phyloP scores from a whole-genome alignment of 805 yeast genomes.

The Metschnikowia continentalis region DNA sequence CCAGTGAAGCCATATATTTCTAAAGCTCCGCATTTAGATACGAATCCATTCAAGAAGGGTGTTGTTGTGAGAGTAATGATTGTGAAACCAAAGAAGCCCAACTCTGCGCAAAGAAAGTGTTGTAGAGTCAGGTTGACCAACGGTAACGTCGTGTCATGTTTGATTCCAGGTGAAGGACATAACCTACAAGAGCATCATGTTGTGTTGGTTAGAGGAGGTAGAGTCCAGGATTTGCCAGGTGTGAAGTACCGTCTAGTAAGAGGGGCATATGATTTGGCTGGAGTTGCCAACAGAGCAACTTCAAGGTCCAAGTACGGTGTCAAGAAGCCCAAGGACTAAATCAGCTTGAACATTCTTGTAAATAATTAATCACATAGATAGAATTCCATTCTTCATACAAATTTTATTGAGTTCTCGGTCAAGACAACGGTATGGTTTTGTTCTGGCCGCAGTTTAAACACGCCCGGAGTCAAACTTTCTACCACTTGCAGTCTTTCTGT shows the following conservation, averaged over 20 bases:
- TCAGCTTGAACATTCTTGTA: conserved; percentile 1
- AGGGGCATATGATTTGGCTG: conserved; percentile 90
- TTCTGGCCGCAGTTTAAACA: conserved; percentile 3
- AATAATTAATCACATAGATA: not conserved
- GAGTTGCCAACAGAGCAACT: conserved; percentile 88
- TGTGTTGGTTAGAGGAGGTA: conserved; percentile 95
- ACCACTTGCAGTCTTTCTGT: conserved; percentile 69
- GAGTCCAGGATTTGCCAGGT: conserved; percentile 98
- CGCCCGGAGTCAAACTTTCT: conserved; percentile 50
- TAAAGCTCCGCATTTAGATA: conserved; percentile 77
- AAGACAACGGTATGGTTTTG: not conserved
- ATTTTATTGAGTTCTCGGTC: not conserved
- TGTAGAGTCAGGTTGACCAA: conserved; percentile 90
- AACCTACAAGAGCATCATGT: conserved; percentile 97
- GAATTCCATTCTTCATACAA: not conserved
- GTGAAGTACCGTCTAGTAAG: conserved; percentile 91
- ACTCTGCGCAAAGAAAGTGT: conserved; percentile 96
- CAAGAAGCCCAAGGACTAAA: conserved; percentile 58
- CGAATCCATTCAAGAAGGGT: conserved; percentile 86
- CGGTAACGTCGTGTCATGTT: conserved; percentile 85
- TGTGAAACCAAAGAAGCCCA: conserved; percentile 95
- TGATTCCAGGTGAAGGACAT: conserved; percentile 98
- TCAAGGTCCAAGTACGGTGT: conserved; percentile 94
- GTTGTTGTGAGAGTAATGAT: conserved; percentile 93
- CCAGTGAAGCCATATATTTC: conserved; percentile 47